Evolutionary conservation across 257 asterid species (phyloP), one percentile per base, ranked within the genome.

Genomic region (Rehmannia glutinosa): DNA sequence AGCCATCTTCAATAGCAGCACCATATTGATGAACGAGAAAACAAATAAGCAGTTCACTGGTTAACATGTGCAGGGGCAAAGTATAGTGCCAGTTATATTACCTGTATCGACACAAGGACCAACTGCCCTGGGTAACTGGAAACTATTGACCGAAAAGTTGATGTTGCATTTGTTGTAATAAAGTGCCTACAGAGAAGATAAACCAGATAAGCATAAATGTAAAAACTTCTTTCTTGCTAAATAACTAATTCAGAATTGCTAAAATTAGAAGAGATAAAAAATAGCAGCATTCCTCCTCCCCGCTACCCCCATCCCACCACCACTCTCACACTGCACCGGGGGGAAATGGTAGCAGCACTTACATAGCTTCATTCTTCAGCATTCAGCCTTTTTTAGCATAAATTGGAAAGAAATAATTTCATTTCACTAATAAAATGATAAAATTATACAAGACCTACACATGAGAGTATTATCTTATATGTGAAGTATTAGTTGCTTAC

Each of bases 91-190:
- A 58, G 21, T 28, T 42, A 39, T 28, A 47, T 74, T 77, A 90
- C 98, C 95, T 88, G 98, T 77, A 93, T 82, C 24, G 97, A 82
- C 25, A 86, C 96, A 41, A 90, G 85, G 67, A 81, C 81, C 85
- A 93, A 72, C 33, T 83, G 72, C 69, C 96, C 99, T 13, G 96
- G 94, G 80, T 93, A 93, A 75, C 80, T 81, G 38, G 97, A 88
- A 76, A 88, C 73, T 53, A 93, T 83, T 58, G 95, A 74, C 67
- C 86, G 81, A 74, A 93, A 90, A 62, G 94, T 82, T 66, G 99
- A 75, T 32, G 99, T 90, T 27, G 95, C 97, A 74, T 93, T 87
- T 68, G 98, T 80, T 62, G 86, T 67, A 64, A 93, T 72, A 74
- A 86, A 93, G 83, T 84, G 78, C 81, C 98, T 93, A 74, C 61